Evolutionary conservation across 2,329 filamentous ascomycete species (phyloP).

Genomic region (Xylariomycetidae sp.): DNA sequence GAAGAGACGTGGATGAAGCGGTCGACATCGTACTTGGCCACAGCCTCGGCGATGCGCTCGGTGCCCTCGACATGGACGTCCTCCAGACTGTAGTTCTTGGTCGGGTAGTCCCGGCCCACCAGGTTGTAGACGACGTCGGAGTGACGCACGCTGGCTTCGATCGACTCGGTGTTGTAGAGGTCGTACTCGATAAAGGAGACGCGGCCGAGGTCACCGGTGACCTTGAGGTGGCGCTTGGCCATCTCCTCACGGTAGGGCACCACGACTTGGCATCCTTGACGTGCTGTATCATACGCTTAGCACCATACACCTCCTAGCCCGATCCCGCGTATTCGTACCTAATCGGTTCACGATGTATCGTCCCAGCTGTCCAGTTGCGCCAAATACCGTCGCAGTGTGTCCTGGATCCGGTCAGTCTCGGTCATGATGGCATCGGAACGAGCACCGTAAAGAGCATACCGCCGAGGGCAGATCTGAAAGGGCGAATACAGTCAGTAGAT

Average conservation of each 20-base stretch:
- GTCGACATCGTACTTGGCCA: constrained; percentile 96
- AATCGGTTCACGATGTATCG: constrained; percentile 96
- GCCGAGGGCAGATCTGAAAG: constrained; percentile 70
- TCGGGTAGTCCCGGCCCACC: constrained; percentile 88
- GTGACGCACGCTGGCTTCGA: constrained; percentile 93
- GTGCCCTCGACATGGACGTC: constrained; percentile 92
- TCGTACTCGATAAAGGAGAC: constrained; percentile 93
- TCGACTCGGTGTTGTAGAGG: constrained; percentile 85
- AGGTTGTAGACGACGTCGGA: constrained; percentile 98
- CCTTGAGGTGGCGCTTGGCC: constrained; percentile 93
- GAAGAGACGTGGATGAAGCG: constrained; percentile 95
- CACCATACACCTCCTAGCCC: constrained; percentile 3
- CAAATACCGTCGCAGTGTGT: constrained; percentile 95
- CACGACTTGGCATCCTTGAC: constrained; percentile 89
- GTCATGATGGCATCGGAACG: too few species aligned
- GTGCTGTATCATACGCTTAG: constrained; percentile 50
- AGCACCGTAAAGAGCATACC: constrained; percentile 44
- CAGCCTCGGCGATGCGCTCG: constrained; percentile 86
- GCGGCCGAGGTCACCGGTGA: constrained; percentile 87
- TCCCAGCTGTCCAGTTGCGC: constrained; percentile 90
- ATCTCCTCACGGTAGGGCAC: constrained; percentile 95
- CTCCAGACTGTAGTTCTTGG: constrained; percentile 92
- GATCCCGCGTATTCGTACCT: constrained; percentile 38
- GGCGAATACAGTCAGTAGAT: constrained; percentile 7
- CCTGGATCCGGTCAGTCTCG: constrained; percentile 44